Conservation (phyloP, 208 protist species). For the Trypanosoma cruzi region DNA sequence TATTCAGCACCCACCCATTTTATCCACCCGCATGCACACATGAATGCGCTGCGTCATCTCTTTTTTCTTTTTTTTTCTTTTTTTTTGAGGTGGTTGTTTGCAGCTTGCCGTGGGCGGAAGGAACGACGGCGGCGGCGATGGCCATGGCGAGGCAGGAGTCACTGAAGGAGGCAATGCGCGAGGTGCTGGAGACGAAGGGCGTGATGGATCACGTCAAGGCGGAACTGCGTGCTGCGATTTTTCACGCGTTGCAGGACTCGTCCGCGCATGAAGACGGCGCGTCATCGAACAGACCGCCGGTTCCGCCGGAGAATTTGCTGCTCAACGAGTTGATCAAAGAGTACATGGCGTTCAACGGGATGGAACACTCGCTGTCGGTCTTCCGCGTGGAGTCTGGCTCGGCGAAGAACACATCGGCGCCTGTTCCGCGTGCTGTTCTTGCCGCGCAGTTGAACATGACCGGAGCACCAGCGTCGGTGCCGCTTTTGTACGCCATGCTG, state of each 20-base stretch:
- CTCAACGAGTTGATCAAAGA: constrained; percentile 95
- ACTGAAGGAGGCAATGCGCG: constrained; percentile 84
- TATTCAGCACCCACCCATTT: constrained; percentile 19
- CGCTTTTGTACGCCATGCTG: constrained; percentile 83
- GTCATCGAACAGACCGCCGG: constrained; percentile 31
- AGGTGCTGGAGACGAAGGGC: constrained; percentile 82
- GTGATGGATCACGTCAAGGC: constrained; percentile 89
- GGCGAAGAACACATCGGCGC: constrained; percentile 27
- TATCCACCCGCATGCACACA: background rate
- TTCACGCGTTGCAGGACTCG: constrained; percentile 71
- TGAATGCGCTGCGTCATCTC: background rate
- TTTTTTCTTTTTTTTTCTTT: background rate
- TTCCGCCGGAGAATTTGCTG: constrained; percentile 92
- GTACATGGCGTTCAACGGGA: constrained; percentile 91
- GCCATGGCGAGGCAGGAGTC: constrained; percentile 71
- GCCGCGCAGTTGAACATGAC: constrained; percentile 74
- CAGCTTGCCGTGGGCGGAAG: background rate
- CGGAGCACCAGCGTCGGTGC: constrained; percentile 65
- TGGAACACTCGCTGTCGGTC: constrained; percentile 88
- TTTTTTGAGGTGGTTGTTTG: background rate
- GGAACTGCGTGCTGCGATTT: constrained; percentile 89
- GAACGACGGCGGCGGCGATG: background rate
- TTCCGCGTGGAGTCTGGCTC: constrained; percentile 79
- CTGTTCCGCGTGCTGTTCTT: constrained; percentile 69
- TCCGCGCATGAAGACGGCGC: constrained; percentile 21